A percentile compares a stretch with the other conserved stretches of the same genome.
These are phyloP conservation scores for Rugonectria rugulosa DNA, from an alignment of 2,329 filamentous ascomycete genomes.

Conservation along the genomic window DNA sequence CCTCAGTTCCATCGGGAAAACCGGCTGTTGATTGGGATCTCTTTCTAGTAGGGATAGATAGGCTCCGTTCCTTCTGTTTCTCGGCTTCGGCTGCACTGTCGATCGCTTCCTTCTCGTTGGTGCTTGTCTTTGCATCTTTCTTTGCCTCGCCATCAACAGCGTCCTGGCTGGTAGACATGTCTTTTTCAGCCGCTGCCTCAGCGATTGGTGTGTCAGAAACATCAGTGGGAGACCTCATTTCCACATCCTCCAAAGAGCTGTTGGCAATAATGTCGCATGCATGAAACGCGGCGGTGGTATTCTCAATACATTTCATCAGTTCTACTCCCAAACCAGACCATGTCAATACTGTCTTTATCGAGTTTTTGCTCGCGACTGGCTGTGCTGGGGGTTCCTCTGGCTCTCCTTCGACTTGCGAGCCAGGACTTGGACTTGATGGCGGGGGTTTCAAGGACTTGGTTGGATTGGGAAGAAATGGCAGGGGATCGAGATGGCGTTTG, in stretches of 20 bases:
- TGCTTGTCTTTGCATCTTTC: slow-evolving; percentile 12
- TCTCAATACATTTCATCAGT: slow-evolving; percentile 43
- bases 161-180: slow-evolving; percentile 19
- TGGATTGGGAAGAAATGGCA: slow-evolving; percentile 67
- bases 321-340: slow-evolving; percentile 47
- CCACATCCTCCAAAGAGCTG: slow-evolving; percentile 35
- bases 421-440: slow-evolving; percentile 22
- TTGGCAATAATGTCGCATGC: slow-evolving; percentile 41
- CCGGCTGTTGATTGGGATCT: slow-evolving; percentile 70
- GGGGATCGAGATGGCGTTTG: slow-evolving; percentile 64
- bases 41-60: slow-evolving; percentile 60
- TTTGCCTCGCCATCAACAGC: not conserved
- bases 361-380: slow-evolving; percentile 15
- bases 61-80: slow-evolving; percentile 48
- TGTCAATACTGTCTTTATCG: slow-evolving; percentile 32
- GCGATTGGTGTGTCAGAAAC: slow-evolving; percentile 26
- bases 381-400: slow-evolving; percentile 30
- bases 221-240: slow-evolving; percentile 30
- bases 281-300: slow-evolving; percentile 39
- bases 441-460: slow-evolving; percentile 49
- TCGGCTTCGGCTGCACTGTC: slow-evolving; percentile 32
- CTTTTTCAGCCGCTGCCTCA: slow-evolving; percentile 16
- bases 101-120: slow-evolving; percentile 34
- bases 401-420: slow-evolving; percentile 25
- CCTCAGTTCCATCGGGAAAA: slow-evolving; percentile 61